phyloP scores from a whole-genome alignment of 805 yeast genomes.

The Lipomyces yamadae region DNA sequence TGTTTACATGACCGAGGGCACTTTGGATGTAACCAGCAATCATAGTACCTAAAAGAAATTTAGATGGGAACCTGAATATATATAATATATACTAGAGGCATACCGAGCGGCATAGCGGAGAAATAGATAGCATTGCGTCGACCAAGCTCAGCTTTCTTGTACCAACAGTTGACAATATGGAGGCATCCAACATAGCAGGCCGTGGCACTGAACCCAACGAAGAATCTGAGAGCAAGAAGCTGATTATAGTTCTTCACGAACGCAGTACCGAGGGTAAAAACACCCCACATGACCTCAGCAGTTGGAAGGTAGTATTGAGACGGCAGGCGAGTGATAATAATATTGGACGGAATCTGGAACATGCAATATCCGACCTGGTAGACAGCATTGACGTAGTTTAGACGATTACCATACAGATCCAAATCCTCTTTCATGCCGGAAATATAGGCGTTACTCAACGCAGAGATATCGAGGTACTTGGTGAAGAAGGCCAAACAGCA shows the following conservation, averaged over 20 bases:
- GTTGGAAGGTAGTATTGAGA: constrained; percentile 59
- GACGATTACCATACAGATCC: constrained; percentile 64
- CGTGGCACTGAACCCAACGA: constrained; percentile 73
- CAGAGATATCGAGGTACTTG: constrained; percentile 65
- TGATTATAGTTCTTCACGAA: constrained; percentile 57
- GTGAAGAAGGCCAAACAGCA: constrained; percentile 70
- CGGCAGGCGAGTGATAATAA: constrained; percentile 60
- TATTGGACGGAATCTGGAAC: constrained; percentile 68
- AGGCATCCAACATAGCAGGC: constrained; percentile 60
- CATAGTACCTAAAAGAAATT: too few relatives aligned
- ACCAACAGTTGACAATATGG: constrained; percentile 49
- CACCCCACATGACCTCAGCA: constrained; percentile 70
- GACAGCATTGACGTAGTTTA: constrained; percentile 61
- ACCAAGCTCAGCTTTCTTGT: constrained; percentile 59
- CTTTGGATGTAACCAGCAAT: constrained; percentile 69
- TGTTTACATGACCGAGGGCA: constrained; percentile 57
- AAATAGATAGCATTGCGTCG: constrained; percentile 66
- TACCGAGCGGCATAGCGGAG: constrained; percentile 68
- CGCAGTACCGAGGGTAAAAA: constrained; percentile 63
- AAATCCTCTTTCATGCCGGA: constrained; percentile 63
- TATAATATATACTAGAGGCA: too few relatives aligned
- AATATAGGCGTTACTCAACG: constrained; percentile 67
- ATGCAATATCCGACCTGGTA: constrained; percentile 64
- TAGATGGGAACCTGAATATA: too few relatives aligned
- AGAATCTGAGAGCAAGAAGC: constrained; percentile 65